Evolutionary conservation across 345 rosid genomes (phyloP).

Genomic region (Combretum micranthum): DNA sequence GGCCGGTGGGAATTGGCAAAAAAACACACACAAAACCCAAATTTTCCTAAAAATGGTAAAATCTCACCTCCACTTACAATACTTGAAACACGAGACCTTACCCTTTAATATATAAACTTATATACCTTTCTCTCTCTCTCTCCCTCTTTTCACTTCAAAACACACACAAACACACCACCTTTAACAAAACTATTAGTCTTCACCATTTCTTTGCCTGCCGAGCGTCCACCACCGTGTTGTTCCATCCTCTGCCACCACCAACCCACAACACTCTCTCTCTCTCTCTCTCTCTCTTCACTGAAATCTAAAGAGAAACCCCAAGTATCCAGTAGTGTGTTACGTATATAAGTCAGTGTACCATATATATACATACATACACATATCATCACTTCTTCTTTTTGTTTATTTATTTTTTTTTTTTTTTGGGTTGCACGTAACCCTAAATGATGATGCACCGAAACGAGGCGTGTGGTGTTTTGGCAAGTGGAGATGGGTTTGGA

Average conservation of each 20-base stretch:
- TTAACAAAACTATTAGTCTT: conserved; percentile 15
- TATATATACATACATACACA: too few species aligned
- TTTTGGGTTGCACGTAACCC: neutral
- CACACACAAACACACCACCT: neutral
- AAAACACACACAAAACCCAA: conserved; percentile 17
- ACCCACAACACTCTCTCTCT: conserved; percentile 24
- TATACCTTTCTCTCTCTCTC: neutral
- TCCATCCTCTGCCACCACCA: conserved; percentile 11
- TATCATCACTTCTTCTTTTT: too few species aligned
- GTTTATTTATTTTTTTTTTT: too few species aligned
- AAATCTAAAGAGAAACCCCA: conserved; percentile 14
- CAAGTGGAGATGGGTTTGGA: conserved; percentile 39
- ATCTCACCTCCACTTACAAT: conserved; percentile 1
- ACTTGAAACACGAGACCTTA: conserved; percentile 4
- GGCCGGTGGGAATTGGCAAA: conserved; percentile 17
- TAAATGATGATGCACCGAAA: conserved; percentile 24
- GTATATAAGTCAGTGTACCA: conserved; percentile 24
- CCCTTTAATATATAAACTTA: neutral
- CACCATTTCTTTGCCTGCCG: conserved; percentile 62
- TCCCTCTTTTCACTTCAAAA: too few species aligned
- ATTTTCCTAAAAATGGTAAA: conserved; percentile 12
- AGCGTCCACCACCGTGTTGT: conserved; percentile 60
- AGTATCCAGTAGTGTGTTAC: neutral
- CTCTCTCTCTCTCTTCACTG: conserved; percentile 22
- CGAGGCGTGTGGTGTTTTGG: conserved; percentile 53